These are phyloP conservation scores for Solanum chilense DNA, from an alignment of 257 asterid genomes.

Conservation along the genomic window DNA sequence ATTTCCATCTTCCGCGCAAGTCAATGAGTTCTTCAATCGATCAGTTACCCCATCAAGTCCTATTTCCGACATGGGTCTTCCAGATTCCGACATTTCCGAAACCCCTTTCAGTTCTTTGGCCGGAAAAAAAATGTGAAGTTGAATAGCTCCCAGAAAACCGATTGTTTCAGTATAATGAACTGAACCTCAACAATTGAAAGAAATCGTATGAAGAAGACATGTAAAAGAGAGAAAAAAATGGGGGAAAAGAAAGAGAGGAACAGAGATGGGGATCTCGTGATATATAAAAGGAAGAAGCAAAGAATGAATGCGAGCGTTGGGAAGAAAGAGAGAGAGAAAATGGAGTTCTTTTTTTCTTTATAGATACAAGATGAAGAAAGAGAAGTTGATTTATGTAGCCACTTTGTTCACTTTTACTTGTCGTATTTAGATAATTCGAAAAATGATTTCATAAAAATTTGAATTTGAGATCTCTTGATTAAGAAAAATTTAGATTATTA, in stretches of 20 bases:
- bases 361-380: conserved; percentile 9
- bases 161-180: neutral
- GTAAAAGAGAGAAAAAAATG: neutral
- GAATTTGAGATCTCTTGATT: too few relatives aligned
- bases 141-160: neutral
- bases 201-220: conserved; percentile 13
- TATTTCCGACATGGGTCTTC: conserved; percentile 22
- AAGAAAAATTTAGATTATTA: too few relatives aligned
- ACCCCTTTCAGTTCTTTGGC: neutral
- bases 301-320: conserved; percentile 55
- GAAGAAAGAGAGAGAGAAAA: conserved; percentile 12
- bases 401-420: neutral
- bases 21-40: conserved; percentile 36
- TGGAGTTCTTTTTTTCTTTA: neutral
- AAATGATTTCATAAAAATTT: accelerated
- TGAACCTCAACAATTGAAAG: neutral
- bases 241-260: neutral
- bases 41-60: conserved; percentile 28
- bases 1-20: conserved; percentile 5
- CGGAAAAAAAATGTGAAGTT: neutral
- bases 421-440: accelerated
- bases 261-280: conserved; percentile 67
- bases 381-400: neutral
- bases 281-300: conserved; percentile 39
- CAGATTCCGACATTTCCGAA: conserved; percentile 32